Evolutionary conservation across 805 yeast species (phyloP).

Genomic region (Starmerella vaccinii): DNA sequence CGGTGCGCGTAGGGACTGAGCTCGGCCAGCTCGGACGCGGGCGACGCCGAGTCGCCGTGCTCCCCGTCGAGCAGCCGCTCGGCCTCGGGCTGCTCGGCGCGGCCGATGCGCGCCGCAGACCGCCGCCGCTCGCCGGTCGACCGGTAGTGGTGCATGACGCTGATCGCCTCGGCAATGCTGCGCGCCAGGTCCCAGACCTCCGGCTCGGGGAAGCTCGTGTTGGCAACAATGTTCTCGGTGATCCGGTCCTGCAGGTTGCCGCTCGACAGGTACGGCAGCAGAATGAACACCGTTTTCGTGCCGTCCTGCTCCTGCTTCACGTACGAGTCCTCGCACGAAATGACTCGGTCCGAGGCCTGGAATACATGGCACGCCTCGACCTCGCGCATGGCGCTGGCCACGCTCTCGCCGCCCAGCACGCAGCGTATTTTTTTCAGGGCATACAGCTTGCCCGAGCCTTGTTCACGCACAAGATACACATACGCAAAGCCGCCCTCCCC

Average conservation of each 20-base stretch:
- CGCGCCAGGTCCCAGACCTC: slow-evolving; percentile 44
- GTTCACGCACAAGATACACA: slow-evolving; percentile 60
- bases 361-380: slow-evolving; percentile 66
- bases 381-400: slow-evolving; percentile 65
- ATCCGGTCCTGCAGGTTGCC: slow-evolving; percentile 79
- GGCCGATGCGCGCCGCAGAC: neutral
- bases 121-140: neutral
- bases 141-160: slow-evolving; percentile 61
- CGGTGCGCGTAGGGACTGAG: slow-evolving; percentile 65
- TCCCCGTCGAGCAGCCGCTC: slow-evolving; percentile 14
- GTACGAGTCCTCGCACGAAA: slow-evolving; percentile 59
- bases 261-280: slow-evolving; percentile 64
- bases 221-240: slow-evolving; percentile 50
- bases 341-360: slow-evolving; percentile 49
- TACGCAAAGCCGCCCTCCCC: slow-evolving; percentile 90
- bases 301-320: slow-evolving; percentile 70
- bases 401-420: slow-evolving; percentile 72
- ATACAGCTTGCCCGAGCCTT: slow-evolving; percentile 40
- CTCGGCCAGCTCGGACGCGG: slow-evolving; percentile 30
- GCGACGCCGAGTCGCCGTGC: slow-evolving; percentile 3
- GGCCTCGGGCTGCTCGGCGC: neutral
- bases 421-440: slow-evolving; percentile 83
- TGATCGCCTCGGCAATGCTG: slow-evolving; percentile 66
- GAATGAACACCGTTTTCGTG: slow-evolving; percentile 61
- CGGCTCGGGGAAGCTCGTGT: slow-evolving; percentile 44